phyloP scores from a whole-genome alignment of 441 rosid species.

The Pelargonium fulgidum region DNA sequence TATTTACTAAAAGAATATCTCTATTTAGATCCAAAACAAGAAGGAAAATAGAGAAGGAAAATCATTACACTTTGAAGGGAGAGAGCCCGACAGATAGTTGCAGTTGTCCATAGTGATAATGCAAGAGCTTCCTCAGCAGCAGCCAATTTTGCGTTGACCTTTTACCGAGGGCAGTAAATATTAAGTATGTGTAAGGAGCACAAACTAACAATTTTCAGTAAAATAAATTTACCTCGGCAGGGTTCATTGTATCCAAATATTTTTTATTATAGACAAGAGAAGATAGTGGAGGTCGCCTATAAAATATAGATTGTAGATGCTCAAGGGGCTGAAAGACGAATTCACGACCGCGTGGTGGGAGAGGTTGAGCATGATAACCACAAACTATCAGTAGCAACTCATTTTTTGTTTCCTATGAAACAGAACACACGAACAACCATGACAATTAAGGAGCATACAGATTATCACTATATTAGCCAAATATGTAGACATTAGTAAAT shows the following conservation, averaged over 20 bases:
- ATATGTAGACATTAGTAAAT: constrained; percentile 9
- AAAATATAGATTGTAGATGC: constrained; percentile 78
- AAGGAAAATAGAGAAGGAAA: neutral
- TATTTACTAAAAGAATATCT: neutral
- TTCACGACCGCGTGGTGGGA: constrained; percentile 65
- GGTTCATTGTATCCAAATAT: constrained; percentile 37
- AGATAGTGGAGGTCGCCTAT: constrained; percentile 56
- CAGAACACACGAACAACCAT: constrained; percentile 20
- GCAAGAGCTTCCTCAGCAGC: constrained; percentile 89
- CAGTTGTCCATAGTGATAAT: constrained; percentile 87
- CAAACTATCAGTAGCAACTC: constrained; percentile 74
- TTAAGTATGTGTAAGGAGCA: constrained; percentile 22
- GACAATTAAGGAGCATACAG: constrained; percentile 19
- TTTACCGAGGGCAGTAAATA: constrained; percentile 26
- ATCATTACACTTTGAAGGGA: constrained; percentile 78
- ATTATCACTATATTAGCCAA: constrained; percentile 13
- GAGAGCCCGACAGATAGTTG: constrained; percentile 87
- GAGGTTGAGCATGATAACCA: constrained; percentile 63
- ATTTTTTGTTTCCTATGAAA: constrained; percentile 69
- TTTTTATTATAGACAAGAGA: constrained; percentile 49
- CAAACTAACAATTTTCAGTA: constrained; percentile 14
- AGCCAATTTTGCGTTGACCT: constrained; percentile 67
- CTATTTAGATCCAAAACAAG: neutral
- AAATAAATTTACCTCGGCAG: constrained; percentile 52
- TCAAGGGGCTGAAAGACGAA: constrained; percentile 79